Percentiles rank a stretch among this genome's conserved stretches.
Evolutionary conservation across 2,329 filamentous ascomycete species (phyloP).

Genomic region (Xylariaceae sp.): DNA sequence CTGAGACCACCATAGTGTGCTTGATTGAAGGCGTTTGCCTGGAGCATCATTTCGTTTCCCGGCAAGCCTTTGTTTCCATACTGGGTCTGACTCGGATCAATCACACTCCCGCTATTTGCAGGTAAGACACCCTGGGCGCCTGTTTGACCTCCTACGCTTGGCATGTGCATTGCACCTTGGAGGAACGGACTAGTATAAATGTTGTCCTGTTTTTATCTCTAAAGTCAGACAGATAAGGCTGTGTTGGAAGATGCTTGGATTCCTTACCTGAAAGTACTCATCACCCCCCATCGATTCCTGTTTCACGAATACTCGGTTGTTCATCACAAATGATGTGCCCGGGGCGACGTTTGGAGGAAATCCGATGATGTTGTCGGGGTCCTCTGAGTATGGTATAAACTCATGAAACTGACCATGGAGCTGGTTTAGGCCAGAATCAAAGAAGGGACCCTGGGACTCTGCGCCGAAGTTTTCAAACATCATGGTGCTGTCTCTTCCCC

Average conservation of each 20-base stretch:
- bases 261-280: constrained; percentile 24
- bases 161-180: constrained; percentile 16
- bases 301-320: constrained; percentile 21
- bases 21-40: constrained; percentile 24
- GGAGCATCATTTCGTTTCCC: constrained; percentile 27
- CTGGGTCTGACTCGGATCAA: constrained; percentile 27
- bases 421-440: constrained; percentile 14
- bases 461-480: constrained; percentile 11
- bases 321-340: no score
- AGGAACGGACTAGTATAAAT: constrained; percentile 16
- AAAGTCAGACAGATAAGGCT: neutral
- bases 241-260: constrained; percentile 7
- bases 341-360: no score
- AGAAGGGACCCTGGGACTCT: constrained; percentile 24
- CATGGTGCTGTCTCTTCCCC: constrained; percentile 10
- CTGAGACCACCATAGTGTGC: constrained; percentile 17
- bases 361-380: constrained; percentile 8
- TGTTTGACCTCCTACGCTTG: constrained; percentile 26
- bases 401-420: constrained; percentile 9
- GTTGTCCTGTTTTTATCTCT: constrained; percentile 13
- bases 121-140: constrained; percentile 28
- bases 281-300: constrained; percentile 24
- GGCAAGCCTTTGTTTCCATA: constrained; percentile 27
- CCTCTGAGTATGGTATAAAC: constrained; percentile 7
- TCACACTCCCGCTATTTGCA: constrained; percentile 24